phyloP scores from a whole-genome alignment of 305 asterid species.

The Ilex paraguariensis region DNA sequence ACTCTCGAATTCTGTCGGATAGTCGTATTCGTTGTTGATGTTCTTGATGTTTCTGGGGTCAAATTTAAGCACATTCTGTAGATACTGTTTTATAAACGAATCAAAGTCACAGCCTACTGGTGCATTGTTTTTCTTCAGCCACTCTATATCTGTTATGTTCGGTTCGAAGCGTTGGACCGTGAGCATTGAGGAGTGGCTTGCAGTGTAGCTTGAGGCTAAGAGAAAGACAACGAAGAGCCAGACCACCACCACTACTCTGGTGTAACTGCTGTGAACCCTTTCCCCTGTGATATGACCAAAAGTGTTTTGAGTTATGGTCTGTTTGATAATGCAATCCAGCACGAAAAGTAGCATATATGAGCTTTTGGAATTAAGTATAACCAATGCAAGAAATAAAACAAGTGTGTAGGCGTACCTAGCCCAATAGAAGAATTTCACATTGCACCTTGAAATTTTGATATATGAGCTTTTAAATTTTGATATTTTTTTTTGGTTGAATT shows the following conservation, averaged over 20 bases:
- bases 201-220: constrained; percentile 31
- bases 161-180: constrained; percentile 32
- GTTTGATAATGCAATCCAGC: too few relatives aligned
- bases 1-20: background rate
- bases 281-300: constrained; percentile 20
- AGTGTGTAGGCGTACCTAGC: too few relatives aligned
- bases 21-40: constrained; percentile 10
- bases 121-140: constrained; percentile 25
- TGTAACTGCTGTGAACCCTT: constrained; percentile 19
- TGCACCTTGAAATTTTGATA: too few relatives aligned
- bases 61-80: constrained; percentile 18
- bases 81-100: constrained; percentile 27
- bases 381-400: too few relatives aligned
- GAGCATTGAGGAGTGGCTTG: constrained; percentile 35
- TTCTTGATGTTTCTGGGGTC: constrained; percentile 16
- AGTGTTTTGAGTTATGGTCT: too few relatives aligned
- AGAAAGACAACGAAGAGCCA: constrained; percentile 38
- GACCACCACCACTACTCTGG: constrained; percentile 20
- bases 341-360: too few relatives aligned
- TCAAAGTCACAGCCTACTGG: constrained; percentile 35
- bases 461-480: too few relatives aligned
- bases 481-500: too few relatives aligned
- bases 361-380: too few relatives aligned
- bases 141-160: constrained; percentile 16
- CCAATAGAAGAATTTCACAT: too few relatives aligned